Percentiles rank a stretch among this genome's conserved stretches.
Conservation (phyloP, 768 basidiomycete genomes). For the Holtermannia corniformis region DNA sequence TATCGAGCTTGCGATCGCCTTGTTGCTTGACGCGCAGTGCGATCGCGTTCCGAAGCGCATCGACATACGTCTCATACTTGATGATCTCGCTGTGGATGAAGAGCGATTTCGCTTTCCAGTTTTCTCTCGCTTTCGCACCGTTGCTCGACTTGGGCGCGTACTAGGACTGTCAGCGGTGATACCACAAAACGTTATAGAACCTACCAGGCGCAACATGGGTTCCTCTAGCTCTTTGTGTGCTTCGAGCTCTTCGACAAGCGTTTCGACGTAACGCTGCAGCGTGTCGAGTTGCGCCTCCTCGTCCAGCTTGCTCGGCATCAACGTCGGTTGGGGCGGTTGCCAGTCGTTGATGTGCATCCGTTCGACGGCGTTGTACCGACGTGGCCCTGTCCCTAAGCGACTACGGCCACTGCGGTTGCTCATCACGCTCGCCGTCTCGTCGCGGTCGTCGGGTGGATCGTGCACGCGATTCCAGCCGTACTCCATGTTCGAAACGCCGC, state of each 20-base stretch:
- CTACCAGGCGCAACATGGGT: constrained; percentile 71
- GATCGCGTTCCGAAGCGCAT: constrained; percentile 77
- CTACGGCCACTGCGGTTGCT: constrained; percentile 71
- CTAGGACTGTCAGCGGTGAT: constrained; percentile 43
- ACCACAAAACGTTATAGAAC: constrained; percentile 13
- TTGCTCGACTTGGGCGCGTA: constrained; percentile 70
- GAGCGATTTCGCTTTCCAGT: constrained; percentile 89
- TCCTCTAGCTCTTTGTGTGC: constrained; percentile 71
- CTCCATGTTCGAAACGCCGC: constrained; percentile 98
- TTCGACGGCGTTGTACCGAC: constrained; percentile 47
- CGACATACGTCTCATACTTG: constrained; percentile 92
- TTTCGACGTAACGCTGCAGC: constrained; percentile 66
- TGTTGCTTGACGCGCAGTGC: constrained; percentile 73
- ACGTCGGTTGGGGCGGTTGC: constrained; percentile 80
- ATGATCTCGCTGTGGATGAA: constrained; percentile 84
- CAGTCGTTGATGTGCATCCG: constrained; percentile 78
- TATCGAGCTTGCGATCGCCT: constrained; percentile 73
- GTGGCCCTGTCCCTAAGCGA: constrained; percentile 48
- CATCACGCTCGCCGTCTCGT: constrained; percentile 53
- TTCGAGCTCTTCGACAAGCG: constrained; percentile 67
- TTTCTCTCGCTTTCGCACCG: constrained; percentile 63
- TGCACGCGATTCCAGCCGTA: constrained; percentile 88
- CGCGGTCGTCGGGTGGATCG: constrained; percentile 16
- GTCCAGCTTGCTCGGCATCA: constrained; percentile 72
- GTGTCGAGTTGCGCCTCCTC: constrained; percentile 91